phyloP scores from a whole-genome alignment of 495 filamentous ascomycete genomes.

The Tuber indicum region DNA sequence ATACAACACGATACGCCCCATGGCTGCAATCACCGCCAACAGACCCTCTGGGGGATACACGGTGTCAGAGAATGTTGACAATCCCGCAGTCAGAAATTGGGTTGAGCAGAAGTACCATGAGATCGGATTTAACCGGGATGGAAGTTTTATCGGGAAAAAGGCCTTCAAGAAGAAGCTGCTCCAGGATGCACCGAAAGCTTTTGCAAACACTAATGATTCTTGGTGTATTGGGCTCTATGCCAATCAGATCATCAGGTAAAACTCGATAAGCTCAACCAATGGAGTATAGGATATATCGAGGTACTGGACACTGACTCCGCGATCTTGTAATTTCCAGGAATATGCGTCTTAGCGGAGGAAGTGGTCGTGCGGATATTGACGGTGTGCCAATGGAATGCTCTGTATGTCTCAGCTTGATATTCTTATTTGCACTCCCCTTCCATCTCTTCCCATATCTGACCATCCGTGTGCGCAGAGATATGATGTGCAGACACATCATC shows the following conservation, averaged over 20 bases:
- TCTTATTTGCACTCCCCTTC: not conserved
- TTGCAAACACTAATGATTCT: not conserved
- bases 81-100: slow-evolving; percentile 2
- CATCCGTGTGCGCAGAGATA: not conserved
- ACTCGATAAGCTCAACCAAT: slow-evolving; percentile 2
- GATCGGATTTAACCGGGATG: not conserved
- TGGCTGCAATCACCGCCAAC: not conserved
- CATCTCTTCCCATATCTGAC: not conserved
- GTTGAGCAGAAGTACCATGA: not conserved
- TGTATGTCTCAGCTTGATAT: not conserved
- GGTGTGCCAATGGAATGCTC: not conserved
- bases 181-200: not conserved
- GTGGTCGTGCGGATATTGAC: not conserved
- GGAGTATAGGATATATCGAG: not conserved
- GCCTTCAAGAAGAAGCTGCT: not conserved
- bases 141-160: not conserved
- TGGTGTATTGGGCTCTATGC: slow-evolving; percentile 5
- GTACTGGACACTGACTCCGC: not conserved
- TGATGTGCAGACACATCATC: not conserved
- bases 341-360: not conserved
- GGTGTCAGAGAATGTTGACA: not conserved
- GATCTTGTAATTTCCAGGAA: not conserved
- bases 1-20: not conserved
- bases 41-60: not conserved
- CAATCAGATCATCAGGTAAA: slow-evolving; percentile 2